Conservation (phyloP, 2,329 filamentous ascomycete species). For the Trichoderma endophyticum region DNA sequence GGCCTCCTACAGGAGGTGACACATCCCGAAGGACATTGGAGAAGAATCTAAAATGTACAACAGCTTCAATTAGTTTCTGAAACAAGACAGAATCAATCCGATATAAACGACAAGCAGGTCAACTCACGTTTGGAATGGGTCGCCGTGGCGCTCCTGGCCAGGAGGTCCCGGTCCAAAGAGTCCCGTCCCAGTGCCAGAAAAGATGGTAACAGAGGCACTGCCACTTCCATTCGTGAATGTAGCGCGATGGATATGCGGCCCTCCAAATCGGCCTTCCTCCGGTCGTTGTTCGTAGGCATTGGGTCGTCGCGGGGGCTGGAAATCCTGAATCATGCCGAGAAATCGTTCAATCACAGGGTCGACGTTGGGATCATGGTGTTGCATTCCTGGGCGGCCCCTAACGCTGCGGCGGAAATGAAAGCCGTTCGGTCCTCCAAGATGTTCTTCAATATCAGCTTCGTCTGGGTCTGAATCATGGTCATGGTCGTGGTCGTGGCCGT, state of each 20-base stretch:
- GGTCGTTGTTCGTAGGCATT: conserved; percentile 21
- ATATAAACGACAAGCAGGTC: not conserved
- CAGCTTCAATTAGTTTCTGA: not conserved
- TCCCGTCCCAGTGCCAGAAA: conserved; percentile 35
- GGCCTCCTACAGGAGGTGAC: conserved; percentile 32
- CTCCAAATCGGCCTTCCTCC: conserved; percentile 24
- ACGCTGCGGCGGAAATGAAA: conserved; percentile 40
- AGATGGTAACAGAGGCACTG: conserved; percentile 49
- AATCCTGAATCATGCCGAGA: conserved; percentile 42
- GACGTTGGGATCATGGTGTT: conserved; percentile 34
- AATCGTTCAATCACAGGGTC: conserved; percentile 43
- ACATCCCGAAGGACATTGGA: conserved; percentile 42
- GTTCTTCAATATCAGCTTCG: conserved; percentile 57
- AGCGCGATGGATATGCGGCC: conserved; percentile 35
- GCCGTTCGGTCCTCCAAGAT: conserved; percentile 42
- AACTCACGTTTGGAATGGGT: conserved; percentile 50
- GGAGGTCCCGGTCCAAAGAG: conserved; percentile 2
- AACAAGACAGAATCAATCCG: not conserved
- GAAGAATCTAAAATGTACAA: conserved; percentile 41
- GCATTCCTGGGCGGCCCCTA: conserved; percentile 25
- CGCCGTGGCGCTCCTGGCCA: conserved; percentile 26
- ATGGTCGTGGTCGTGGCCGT: conserved; percentile 26
- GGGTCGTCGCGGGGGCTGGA: conserved; percentile 24
- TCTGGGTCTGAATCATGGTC: conserved; percentile 55
- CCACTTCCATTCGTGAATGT: conserved; percentile 41